Percentiles rank a stretch among this genome's conserved stretches.
These are phyloP conservation scores for Agaricus blazei DNA, from an alignment of 768 basidiomycete genomes.

Conservation along the genomic window DNA sequence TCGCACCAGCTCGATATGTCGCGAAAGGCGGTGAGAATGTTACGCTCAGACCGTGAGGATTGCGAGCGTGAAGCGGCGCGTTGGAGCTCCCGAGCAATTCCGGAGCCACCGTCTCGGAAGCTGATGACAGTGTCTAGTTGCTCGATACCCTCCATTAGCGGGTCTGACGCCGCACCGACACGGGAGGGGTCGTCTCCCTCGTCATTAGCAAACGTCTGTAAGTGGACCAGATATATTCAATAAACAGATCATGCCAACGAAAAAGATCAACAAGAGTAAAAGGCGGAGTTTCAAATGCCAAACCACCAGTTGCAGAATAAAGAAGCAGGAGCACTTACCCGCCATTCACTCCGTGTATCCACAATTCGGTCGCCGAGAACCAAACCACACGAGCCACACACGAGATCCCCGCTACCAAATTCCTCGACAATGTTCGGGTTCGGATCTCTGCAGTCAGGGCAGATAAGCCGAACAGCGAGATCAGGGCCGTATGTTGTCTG, in stretches of 20 bases:
- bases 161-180: slow-evolving; percentile 95
- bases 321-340: slow-evolving; percentile 50
- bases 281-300: not conserved
- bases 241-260: not conserved
- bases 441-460: slow-evolving; percentile 92
- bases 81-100: slow-evolving; percentile 87
- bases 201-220: slow-evolving; percentile 96
- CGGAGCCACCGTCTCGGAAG: slow-evolving; percentile 92
- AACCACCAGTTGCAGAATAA: slow-evolving; percentile 6
- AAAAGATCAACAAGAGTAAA: slow-evolving; percentile 14
- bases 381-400: slow-evolving; percentile 89
- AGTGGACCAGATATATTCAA: slow-evolving; percentile 5
- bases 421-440: slow-evolving; percentile 96
- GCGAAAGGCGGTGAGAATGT: slow-evolving; percentile 82
- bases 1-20: slow-evolving; percentile 95
- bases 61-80: slow-evolving; percentile 84
- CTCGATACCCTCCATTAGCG: slow-evolving; percentile 90
- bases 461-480: slow-evolving; percentile 84
- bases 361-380: slow-evolving; percentile 96
- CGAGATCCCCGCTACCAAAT: slow-evolving; percentile 96
- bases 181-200: slow-evolving; percentile 99
- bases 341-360: slow-evolving; percentile 98
- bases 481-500: slow-evolving; percentile 71
- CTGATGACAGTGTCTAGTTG: slow-evolving; percentile 94
- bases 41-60: slow-evolving; percentile 75